Evolutionary conservation across 1,139 yeast genomes (phyloP).

Genomic region (Spencermartinsiella ligniputridi): DNA sequence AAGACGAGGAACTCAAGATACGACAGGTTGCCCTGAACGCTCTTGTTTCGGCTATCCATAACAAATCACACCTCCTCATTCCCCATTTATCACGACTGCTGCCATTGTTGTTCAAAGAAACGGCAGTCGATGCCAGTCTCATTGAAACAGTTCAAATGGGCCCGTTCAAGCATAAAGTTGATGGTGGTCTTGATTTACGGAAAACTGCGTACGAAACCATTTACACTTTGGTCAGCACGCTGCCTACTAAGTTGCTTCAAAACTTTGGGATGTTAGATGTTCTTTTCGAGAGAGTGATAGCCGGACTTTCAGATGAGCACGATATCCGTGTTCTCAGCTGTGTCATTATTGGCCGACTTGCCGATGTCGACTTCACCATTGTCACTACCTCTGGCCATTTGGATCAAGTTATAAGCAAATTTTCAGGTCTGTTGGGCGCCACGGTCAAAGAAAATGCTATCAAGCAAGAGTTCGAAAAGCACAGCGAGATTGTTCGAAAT

Average conservation of each 20-base stretch:
- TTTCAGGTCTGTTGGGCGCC: conserved; percentile 33
- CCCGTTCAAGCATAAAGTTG: conserved; percentile 78
- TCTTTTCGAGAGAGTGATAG: conserved; percentile 34
- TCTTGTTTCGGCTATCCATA: conserved; percentile 57
- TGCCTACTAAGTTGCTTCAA: conserved; percentile 26
- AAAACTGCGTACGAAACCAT: conserved; percentile 70
- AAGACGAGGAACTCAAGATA: conserved; percentile 28
- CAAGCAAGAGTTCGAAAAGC: conserved; percentile 49
- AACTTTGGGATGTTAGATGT: conserved; percentile 29
- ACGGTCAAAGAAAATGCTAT: conserved; percentile 45
- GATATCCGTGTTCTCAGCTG: conserved; percentile 42
- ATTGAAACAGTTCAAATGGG: conserved; percentile 76
- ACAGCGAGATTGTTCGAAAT: conserved; percentile 34
- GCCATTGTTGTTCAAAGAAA: conserved; percentile 52
- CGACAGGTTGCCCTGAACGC: conserved; percentile 58
- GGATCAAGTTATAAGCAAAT: conserved; percentile 32
- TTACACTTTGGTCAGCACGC: conserved; percentile 45
- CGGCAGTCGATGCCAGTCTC: conserved; percentile 52
- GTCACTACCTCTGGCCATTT: conserved; percentile 12
- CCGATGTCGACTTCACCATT: conserved; percentile 22
- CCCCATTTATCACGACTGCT: conserved; percentile 49
- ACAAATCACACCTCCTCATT: conserved; percentile 48
- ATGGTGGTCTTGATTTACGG: conserved; percentile 71
- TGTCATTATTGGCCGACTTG: conserved; percentile 37
- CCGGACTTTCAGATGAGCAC: conserved; percentile 41